A percentile compares a stretch with the other conserved stretches of the same genome.
Conservation (phyloP, 2,329 filamentous ascomycete species). For the Penicillium corylophilum region DNA sequence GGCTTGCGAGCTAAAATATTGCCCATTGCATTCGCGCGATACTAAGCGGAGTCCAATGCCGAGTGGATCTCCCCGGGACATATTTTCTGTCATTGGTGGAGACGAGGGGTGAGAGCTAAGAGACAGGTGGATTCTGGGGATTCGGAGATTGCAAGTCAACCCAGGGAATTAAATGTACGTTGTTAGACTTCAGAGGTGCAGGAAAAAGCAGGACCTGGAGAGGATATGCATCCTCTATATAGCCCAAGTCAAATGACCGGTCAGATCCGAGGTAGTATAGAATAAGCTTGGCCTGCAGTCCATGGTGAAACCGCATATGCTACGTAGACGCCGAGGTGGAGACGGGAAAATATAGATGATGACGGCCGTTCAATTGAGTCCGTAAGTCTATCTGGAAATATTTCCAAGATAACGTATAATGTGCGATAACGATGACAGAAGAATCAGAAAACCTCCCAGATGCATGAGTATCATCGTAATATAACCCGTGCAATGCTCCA, state of each 20-base stretch:
- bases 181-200: background rate
- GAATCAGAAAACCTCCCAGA: slow-evolving; percentile 34
- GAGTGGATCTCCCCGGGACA: slow-evolving; percentile 15
- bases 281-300: slow-evolving; percentile 9
- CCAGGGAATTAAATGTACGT: no score
- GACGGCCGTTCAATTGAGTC: slow-evolving; percentile 12
- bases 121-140: background rate
- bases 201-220: background rate
- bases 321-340: background rate
- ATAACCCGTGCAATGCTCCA: slow-evolving; percentile 31
- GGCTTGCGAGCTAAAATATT: background rate
- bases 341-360: background rate
- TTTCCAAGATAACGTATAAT: background rate
- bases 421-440: slow-evolving; percentile 2
- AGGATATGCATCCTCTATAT: background rate
- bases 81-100: slow-evolving; percentile 13
- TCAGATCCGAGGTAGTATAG: background rate
- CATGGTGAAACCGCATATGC: background rate
- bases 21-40: slow-evolving; percentile 7
- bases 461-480: slow-evolving; percentile 35
- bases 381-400: slow-evolving; percentile 13
- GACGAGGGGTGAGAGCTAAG: slow-evolving; percentile 7
- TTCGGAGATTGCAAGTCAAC: background rate
- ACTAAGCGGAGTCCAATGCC: slow-evolving; percentile 1
- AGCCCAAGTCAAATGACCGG: slow-evolving; percentile 5